phyloP scores from a whole-genome alignment of 805 yeast species.

The Lipomyces mesembrius region DNA sequence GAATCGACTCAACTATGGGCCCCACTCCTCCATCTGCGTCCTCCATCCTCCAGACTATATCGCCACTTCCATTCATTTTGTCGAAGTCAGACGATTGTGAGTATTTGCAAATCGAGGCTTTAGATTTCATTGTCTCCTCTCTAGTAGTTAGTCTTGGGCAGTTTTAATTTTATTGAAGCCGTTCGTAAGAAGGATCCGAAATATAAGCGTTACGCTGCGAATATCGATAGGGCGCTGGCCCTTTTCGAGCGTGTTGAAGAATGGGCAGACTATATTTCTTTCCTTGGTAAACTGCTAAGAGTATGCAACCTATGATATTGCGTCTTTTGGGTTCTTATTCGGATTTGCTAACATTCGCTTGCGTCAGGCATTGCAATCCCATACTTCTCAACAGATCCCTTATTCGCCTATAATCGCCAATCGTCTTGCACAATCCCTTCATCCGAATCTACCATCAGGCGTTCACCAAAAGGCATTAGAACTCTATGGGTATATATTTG shows the following conservation, averaged over 20 bases:
- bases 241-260: conserved; percentile 83
- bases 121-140: neutral
- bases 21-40: conserved; percentile 31
- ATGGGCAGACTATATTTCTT: conserved; percentile 98
- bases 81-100: conserved; percentile 35
- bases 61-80: conserved; percentile 35
- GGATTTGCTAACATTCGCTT: neutral
- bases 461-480: conserved; percentile 89
- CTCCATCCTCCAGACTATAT: conserved; percentile 36
- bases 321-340: neutral
- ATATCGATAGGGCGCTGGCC: conserved; percentile 71
- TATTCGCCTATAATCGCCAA: conserved; percentile 67
- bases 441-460: conserved; percentile 87
- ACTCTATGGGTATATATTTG: conserved; percentile 73
- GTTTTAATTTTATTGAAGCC: conserved; percentile 14
- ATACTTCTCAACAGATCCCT: conserved; percentile 58
- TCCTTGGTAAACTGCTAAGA: conserved; percentile 76
- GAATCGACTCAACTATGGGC: conserved; percentile 23
- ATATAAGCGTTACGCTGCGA: conserved; percentile 69
- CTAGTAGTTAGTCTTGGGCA: neutral
- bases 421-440: conserved; percentile 75
- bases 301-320: conserved; percentile 55
- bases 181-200: conserved; percentile 51
- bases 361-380: conserved; percentile 39
- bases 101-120: conserved; percentile 1